Evolutionary conservation across 1,139 yeast genomes (phyloP).

Genomic region (Zygosaccharomyces pseudobailii): DNA sequence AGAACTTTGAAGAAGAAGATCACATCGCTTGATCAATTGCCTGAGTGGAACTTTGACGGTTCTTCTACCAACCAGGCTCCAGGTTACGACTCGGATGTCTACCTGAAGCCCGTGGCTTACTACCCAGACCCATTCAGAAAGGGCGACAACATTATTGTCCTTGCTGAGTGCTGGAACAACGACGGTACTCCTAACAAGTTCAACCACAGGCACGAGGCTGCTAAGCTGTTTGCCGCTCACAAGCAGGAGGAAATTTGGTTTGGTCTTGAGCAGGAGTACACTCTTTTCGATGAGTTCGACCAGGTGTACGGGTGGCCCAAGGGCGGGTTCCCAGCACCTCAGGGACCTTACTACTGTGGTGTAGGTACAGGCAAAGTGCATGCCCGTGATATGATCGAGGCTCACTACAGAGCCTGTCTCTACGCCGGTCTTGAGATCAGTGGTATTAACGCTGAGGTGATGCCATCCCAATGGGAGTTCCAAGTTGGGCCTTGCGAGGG

Average conservation of each 20-base stretch:
- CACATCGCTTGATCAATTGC: conserved; percentile 73
- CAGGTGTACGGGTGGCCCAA: conserved; percentile 97
- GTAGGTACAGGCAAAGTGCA: conserved; percentile 98
- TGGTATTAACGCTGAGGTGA: conserved; percentile 98
- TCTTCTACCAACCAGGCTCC: conserved; percentile 99
- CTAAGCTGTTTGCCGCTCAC: conserved; percentile 93
- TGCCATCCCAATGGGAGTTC: conserved; percentile 99
- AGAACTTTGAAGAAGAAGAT: conserved; percentile 73
- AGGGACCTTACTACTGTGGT: conserved; percentile 99
- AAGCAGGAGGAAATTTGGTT: conserved; percentile 85
- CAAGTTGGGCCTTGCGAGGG: conserved; percentile 99
- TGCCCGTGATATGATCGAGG: conserved; percentile 97
- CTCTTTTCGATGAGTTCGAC: conserved; percentile 87
- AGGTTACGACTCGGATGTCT: conserved; percentile 93
- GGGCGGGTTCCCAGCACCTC: conserved; percentile 99
- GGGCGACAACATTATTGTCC: conserved; percentile 93
- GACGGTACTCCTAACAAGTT: conserved; percentile 98
- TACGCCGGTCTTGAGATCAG: conserved; percentile 85
- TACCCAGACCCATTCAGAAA: conserved; percentile 97
- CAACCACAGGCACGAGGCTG: conserved; percentile 97
- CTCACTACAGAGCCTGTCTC: conserved; percentile 97
- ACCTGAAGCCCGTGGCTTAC: conserved; percentile 87
- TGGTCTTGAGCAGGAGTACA: conserved; percentile 98
- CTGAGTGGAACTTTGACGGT: conserved; percentile 99
- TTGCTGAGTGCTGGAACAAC: conserved; percentile 96